Base-by-base conservation (phyloP, 306 rosid genomes). In the Prunus mongolica region DNA sequence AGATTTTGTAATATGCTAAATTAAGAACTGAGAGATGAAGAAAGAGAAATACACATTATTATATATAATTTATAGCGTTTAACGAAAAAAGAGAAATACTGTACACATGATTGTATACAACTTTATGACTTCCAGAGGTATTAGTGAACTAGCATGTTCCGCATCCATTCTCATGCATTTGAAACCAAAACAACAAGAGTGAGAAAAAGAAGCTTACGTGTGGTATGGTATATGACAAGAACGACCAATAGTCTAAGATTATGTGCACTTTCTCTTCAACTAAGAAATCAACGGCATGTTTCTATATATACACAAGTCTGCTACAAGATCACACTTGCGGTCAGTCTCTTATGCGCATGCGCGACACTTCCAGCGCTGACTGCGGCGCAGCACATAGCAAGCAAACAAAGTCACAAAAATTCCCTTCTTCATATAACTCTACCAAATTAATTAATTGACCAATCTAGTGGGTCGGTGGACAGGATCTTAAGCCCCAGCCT, bases 331-430 rank as follows among this genome's bases (percentile, higher is more conserved):
- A 22, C 41, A 15, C 46, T 20, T 20, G n/a, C 20, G 45, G 52
- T 72, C 76, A 57, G 44, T 41, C 2, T 38, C 55, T 57, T 57
- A 69, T 27, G 47, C 44, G 89, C 91, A 88, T 88, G 89, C 91
- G 87, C 86, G 87, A 88, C 87, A 83, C 66, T 24, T 76, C 61
- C 67, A 77, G 74, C 88, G 82, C 50, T 77, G 84, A 73, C 79
- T 81, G 85, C 85, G 87, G 85, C 81, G 78, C 61, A 25, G 47
- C 19, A 12, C 9, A 12, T 13, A 63, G 16, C 22, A 13, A 50
- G 15, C 24, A 60, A 38, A 38, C 44, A 6, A 38, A 61, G 60
- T 70, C 66, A 30, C 65, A 49, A 75, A 62, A 69, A 54, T 70
- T 67, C 72, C 30, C 14, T 34, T 50, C 5, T 27, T 52, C 57